A percentile compares a stretch with the other conserved stretches of the same genome.
These are phyloP conservation scores for Myriosclerotinia duriaeana DNA, from an alignment of 2,329 filamentous ascomycete species.

Conservation along the genomic window DNA sequence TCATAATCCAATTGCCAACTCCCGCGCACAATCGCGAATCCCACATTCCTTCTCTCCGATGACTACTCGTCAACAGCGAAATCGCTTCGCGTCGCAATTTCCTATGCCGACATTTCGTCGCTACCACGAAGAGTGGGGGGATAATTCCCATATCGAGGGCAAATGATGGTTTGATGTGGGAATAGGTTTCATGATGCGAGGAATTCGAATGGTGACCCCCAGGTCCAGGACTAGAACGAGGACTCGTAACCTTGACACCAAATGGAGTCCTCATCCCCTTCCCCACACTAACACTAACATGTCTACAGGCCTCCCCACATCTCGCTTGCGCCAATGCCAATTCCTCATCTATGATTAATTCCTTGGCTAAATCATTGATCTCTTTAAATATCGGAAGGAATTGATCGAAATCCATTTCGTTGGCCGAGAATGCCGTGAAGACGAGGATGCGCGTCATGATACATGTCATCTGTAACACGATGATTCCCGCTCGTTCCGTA, in stretches of 20 bases:
- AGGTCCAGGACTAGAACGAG: neutral
- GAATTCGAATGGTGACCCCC: slow-evolving; percentile 19
- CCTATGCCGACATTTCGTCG: slow-evolving; percentile 37
- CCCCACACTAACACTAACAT: slow-evolving; percentile 29
- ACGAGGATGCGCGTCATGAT: slow-evolving; percentile 58
- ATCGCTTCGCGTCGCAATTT: slow-evolving; percentile 36
- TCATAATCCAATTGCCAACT: slow-evolving; percentile 36
- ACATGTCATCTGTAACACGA: slow-evolving; percentile 62
- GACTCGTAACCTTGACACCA: slow-evolving; percentile 8
- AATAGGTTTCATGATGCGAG: slow-evolving; percentile 22
- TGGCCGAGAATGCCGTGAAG: slow-evolving; percentile 59
- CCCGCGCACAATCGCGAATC: slow-evolving; percentile 35
- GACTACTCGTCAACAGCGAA: slow-evolving; percentile 32
- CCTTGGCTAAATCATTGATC: slow-evolving; percentile 58
- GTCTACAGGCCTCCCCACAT: slow-evolving; percentile 26
- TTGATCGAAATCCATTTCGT: slow-evolving; percentile 57
- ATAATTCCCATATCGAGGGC: slow-evolving; percentile 38
- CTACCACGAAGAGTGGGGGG: slow-evolving; percentile 38
- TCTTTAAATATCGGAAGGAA: slow-evolving; percentile 53
- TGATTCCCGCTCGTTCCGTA: slow-evolving; percentile 57
- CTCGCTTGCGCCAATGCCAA: slow-evolving; percentile 30
- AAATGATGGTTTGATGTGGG: slow-evolving; percentile 46
- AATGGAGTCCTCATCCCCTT: slow-evolving; percentile 2
- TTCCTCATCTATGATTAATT: slow-evolving; percentile 50
- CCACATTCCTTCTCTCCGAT: slow-evolving; percentile 40